phyloP scores from a whole-genome alignment of 495 filamentous ascomycete genomes.

The Penicillium parvum region DNA sequence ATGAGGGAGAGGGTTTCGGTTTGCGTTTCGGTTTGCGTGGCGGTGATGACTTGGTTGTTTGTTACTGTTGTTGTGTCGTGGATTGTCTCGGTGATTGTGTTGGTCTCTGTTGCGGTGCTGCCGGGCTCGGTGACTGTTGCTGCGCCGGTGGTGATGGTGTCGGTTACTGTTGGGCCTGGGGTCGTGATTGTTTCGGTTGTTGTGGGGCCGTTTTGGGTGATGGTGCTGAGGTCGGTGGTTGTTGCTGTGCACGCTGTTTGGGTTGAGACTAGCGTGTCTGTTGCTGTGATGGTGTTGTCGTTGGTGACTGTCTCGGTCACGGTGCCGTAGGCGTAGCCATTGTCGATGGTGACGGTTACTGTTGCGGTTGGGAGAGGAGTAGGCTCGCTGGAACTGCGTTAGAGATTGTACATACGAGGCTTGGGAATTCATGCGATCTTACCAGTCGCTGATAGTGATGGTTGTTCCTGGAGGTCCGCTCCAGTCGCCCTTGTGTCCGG shows the following conservation, averaged over 20 bases:
- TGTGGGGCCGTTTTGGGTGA: not conserved
- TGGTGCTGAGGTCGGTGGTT: not conserved
- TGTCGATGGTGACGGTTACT: not conserved
- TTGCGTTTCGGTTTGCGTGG: not conserved
- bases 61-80: slow-evolving; percentile 12
- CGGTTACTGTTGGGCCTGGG: not conserved
- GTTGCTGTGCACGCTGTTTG: not conserved
- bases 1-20: slow-evolving; percentile 5
- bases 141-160: not conserved
- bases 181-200: not conserved
- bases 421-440: not conserved
- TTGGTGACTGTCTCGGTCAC: not conserved
- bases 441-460: slow-evolving; percentile 1
- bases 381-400: no score
- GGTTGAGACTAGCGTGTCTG: no score
- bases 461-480: not conserved
- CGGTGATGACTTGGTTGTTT: slow-evolving; percentile 3
- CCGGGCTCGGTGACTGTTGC: slow-evolving; percentile 2
- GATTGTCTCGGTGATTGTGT: slow-evolving; percentile 4
- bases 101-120: slow-evolving; percentile 1
- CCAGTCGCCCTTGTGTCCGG: not conserved
- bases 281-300: no score
- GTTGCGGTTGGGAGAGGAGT: not conserved
- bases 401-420: not conserved
- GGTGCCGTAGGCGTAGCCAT: not conserved